A percentile compares a stretch with the other conserved stretches of the same genome.
Evolutionary conservation across 768 basidiomycete genomes (phyloP).

Genomic region (Mycena leptocephala): DNA sequence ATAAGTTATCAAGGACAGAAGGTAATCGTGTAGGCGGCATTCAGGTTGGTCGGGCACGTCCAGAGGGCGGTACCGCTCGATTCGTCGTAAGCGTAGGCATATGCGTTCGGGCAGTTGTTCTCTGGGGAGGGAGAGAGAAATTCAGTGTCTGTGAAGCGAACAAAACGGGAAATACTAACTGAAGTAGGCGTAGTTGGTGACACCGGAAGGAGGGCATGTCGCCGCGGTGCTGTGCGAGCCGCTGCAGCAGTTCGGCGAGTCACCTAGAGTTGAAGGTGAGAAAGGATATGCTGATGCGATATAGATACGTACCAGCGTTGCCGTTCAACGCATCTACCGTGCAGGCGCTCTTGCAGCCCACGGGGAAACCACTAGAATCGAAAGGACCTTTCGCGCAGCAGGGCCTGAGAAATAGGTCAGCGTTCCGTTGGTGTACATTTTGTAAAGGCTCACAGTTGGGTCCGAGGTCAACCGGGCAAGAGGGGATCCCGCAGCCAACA

Average conservation of each 20-base stretch:
- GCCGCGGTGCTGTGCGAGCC: constrained; percentile 49
- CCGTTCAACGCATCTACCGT: constrained; percentile 53
- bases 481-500: constrained; percentile 54
- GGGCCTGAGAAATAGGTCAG: constrained; percentile 32
- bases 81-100: constrained; percentile 65
- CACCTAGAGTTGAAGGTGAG: neutral
- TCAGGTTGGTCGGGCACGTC: constrained; percentile 51
- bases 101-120: constrained; percentile 53
- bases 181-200: constrained; percentile 65
- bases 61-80: constrained; percentile 61
- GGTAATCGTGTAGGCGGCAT: constrained; percentile 54
- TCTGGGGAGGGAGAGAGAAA: constrained; percentile 39
- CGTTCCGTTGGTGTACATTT: neutral
- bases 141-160: neutral
- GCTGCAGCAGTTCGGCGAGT: constrained; percentile 45
- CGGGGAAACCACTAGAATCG: constrained; percentile 50
- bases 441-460: constrained; percentile 48
- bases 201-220: constrained; percentile 67
- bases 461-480: constrained; percentile 63
- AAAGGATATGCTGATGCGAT: neutral
- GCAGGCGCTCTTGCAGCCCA: constrained; percentile 64
- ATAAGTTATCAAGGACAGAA: constrained; percentile 48
- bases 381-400: constrained; percentile 34
- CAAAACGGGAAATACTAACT: constrained; percentile 49
- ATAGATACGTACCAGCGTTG: constrained; percentile 58